A percentile compares a stretch with the other conserved stretches of the same genome.
Evolutionary conservation across 768 basidiomycete genomes (phyloP).

Genomic region (Kwoniella bestiolae): DNA sequence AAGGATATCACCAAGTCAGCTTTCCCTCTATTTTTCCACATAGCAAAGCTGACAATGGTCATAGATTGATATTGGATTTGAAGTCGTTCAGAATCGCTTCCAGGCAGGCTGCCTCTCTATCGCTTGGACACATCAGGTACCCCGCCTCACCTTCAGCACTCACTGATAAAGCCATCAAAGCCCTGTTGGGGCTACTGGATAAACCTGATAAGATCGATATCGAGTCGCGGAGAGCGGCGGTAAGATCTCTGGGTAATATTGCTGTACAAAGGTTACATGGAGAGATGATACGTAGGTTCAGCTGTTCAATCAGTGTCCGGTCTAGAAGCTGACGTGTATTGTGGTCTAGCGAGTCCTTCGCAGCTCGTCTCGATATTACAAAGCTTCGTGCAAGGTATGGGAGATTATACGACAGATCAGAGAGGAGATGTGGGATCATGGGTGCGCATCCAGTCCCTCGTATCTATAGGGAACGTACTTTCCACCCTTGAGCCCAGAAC

Average conservation of each 20-base stretch:
- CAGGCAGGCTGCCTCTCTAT: constrained; percentile 44
- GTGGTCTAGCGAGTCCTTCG: neutral
- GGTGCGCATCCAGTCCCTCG: constrained; percentile 79
- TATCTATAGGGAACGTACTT: constrained; percentile 61
- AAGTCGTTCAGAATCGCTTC: constrained; percentile 36
- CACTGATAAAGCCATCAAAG: constrained; percentile 25
- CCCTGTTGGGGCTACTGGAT: constrained; percentile 37
- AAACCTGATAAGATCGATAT: constrained; percentile 49
- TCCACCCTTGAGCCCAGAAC: neutral
- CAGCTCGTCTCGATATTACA: constrained; percentile 54
- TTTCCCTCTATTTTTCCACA: too few relatives aligned
- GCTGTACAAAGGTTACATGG: constrained; percentile 7
- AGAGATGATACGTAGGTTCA: constrained; percentile 22
- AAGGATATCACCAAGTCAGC: constrained; percentile 73
- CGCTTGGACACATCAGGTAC: constrained; percentile 43
- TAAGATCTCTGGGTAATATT: constrained; percentile 40
- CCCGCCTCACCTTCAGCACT: neutral
- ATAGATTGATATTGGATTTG: constrained; percentile 40
- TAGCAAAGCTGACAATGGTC: constrained; percentile 1
- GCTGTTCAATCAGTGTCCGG: too few relatives aligned
- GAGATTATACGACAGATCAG: constrained; percentile 91
- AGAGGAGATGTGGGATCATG: constrained; percentile 97
- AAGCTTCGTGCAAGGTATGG: constrained; percentile 68
- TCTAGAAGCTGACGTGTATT: neutral
- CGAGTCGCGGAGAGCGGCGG: constrained; percentile 47